Conservation (phyloP, 2,329 filamentous ascomycete species). For the Talaromyces sp. region DNA sequence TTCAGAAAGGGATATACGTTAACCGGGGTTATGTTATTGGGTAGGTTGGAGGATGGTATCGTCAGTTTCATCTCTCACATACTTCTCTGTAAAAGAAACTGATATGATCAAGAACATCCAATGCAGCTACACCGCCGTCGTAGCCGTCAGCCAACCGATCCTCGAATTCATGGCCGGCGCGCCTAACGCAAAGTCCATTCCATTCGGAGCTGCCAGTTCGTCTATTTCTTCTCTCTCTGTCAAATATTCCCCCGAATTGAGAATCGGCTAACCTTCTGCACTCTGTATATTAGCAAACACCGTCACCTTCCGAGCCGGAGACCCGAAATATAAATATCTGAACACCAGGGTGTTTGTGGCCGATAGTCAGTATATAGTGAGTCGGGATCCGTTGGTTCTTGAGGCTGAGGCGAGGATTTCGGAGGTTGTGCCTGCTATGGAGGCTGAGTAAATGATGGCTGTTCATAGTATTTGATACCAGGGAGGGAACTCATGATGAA, state of each 20-base stretch:
- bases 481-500: no score
- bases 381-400: not conserved
- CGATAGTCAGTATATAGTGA: slow-evolving; percentile 3
- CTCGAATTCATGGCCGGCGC: not conserved
- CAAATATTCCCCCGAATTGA: not conserved
- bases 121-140: not conserved
- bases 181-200: not conserved
- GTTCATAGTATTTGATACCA: no score
- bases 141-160: not conserved
- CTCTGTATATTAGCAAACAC: not conserved
- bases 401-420: slow-evolving; percentile 1
- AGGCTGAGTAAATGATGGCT: not conserved
- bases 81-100: not conserved
- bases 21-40: not conserved
- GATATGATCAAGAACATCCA: not conserved
- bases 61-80: not conserved
- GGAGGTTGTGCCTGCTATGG: not conserved
- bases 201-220: not conserved
- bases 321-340: not conserved
- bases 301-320: not conserved
- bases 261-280: not conserved
- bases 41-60: not conserved
- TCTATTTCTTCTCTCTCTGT: not conserved
- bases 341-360: not conserved
- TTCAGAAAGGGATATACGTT: not conserved